Evolutionary conservation across 192 early-diverging fungal genomes (phyloP), one percentile per base, ranked within the genome.

Genomic region (Entomortierella beljakovae): DNA sequence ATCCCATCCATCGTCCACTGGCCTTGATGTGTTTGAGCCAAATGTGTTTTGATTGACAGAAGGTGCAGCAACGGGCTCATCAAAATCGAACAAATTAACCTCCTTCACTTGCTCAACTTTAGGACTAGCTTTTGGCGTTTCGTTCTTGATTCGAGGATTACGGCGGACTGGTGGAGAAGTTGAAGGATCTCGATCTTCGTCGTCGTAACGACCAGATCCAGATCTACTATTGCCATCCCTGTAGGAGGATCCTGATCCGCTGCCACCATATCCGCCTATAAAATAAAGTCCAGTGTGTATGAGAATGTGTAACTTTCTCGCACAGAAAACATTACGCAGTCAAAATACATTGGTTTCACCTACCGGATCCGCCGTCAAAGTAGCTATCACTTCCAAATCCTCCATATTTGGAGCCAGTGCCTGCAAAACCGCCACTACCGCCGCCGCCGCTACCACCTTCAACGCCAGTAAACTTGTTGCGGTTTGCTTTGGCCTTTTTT

Each of bases 401-500:
- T 15, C 87, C 84, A 53, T 87, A 88, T 60, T 83, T 80, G 38
- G 85, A 83, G 26, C 69, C 70, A 25, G 57, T 59, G 15, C 55
- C 81, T 3, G 79, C 67, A 26, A 80, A 73, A 16, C 81, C 81
- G 40, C 68, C 55, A 29, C 80, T 55, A 50, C 71, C 58, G 34
- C 81, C 72, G 11, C 87, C 88, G 8, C 88, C 88, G 6, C 90
- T 55, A 50, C 71, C 58, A 38, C 81, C 72, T 16, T 87, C 88
- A 10, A 88, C 88, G 6, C 90, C 84, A 18, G 93, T 92, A 69
- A 96, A 99, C 83, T 99, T 99, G 80, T 88, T 83, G 40, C 93
- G 89, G 81, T 95, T 99, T 26, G 90, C 90, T 73, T 92, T 92
- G 23, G 97, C 95, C 68, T 94, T 97, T 69, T 91, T 90, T 18